Percentiles rank a stretch among this genome's conserved stretches.
Evolutionary conservation across 306 rosid genomes (phyloP).

Genomic region (barrel medic (Medicago truncatula)): MtrunA17r5.0-ANR NC_053044.1:25894501-25895000

Average conservation of each 20-base stretch:
- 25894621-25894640: constrained; percentile 70
- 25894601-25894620: constrained; percentile 72
- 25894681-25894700: constrained; percentile 73
- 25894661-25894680: constrained; percentile 82
- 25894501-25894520: not conserved
- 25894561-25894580: not conserved
- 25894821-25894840: not conserved
- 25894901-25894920: constrained; percentile 65
- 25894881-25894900: constrained; percentile 51
- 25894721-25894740: constrained; percentile 70
- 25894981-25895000: constrained; percentile 81
- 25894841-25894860: not conserved
- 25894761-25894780: constrained; percentile 67
- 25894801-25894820: not conserved
- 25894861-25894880: not conserved
- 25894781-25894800: constrained; percentile 87
- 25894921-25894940: constrained; percentile 36
- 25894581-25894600: constrained; percentile 64
- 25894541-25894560: not conserved
- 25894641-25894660: constrained; percentile 60
- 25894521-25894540: not conserved
- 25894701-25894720: constrained; percentile 79
- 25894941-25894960: not conserved
- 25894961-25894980: constrained; percentile 21
- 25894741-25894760: constrained; percentile 61